phyloP scores from a whole-genome alignment of 2,329 filamentous ascomycete genomes.

The Coniochaeta pulveracea region DNA sequence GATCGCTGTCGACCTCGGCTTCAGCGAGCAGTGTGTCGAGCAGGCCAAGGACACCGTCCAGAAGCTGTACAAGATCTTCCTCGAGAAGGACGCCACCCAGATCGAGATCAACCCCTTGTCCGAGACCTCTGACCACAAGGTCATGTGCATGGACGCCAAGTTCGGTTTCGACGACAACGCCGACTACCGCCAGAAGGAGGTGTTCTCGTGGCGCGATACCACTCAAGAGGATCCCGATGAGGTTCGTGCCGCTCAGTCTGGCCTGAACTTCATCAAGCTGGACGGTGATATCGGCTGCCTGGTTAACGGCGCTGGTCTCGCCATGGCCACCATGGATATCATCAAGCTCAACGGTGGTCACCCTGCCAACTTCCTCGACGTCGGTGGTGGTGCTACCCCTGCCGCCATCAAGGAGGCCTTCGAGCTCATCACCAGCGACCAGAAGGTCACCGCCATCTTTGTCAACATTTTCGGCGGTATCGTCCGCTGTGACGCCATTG shows the following conservation, averaged over 20 bases:
- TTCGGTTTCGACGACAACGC: constrained; percentile 98
- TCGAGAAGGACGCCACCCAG: constrained; percentile 96
- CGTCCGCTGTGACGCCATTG: constrained; percentile 94
- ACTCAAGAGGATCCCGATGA: constrained; percentile 96
- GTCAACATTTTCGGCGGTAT: constrained; percentile 99
- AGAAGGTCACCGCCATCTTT: constrained; percentile 97
- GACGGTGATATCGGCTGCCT: constrained; percentile 98
- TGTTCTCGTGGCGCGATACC: constrained; percentile 88
- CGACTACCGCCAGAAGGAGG: constrained; percentile 93
- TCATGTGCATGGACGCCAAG: constrained; percentile 99
- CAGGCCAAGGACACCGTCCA: constrained; percentile 94
- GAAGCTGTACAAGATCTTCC: constrained; percentile 98
- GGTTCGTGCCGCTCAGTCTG: constrained; percentile 88
- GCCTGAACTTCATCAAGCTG: constrained; percentile 99
- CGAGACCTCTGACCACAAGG: constrained; percentile 96
- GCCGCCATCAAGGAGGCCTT: constrained; percentile 96
- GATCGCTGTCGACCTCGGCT: constrained; percentile 86
- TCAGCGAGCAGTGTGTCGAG: constrained; percentile 95
- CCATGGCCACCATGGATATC: constrained; percentile 99
- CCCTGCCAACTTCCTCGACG: constrained; percentile 97
- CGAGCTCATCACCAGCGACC: constrained; percentile 95
- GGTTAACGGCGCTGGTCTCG: constrained; percentile 96
- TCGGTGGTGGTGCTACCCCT: constrained; percentile 93
- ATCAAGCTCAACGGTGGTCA: constrained; percentile 98
- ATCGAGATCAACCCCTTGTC: constrained; percentile 99